Conservation (phyloP, 148 eudicot genomes). For the Fagopyrum tataricum region DNA sequence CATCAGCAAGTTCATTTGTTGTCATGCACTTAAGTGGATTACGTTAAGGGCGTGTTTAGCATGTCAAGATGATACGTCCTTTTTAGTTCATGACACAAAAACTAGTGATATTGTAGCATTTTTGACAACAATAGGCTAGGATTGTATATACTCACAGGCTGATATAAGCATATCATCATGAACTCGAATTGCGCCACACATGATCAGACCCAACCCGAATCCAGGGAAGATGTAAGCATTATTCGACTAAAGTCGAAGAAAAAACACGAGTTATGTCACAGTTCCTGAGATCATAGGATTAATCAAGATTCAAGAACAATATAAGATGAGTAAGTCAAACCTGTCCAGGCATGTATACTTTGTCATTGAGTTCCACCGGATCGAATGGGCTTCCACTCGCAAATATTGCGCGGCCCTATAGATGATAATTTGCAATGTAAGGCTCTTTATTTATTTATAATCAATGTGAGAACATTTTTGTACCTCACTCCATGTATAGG, state of each 20-base stretch:
- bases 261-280: not conserved
- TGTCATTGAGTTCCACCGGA: slow-evolving; percentile 41
- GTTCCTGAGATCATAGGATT: too few species aligned
- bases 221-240: slow-evolving; percentile 71
- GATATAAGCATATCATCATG: slow-evolving; percentile 56
- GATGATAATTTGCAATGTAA: too few species aligned
- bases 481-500: slow-evolving; percentile 60
- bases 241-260: slow-evolving; percentile 34
- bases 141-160: slow-evolving; percentile 35
- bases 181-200: slow-evolving; percentile 54
- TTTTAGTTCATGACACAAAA: too few species aligned
- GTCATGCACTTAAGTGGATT: too few species aligned
- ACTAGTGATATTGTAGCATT: too few species aligned
- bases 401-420: slow-evolving; percentile 51
- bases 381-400: slow-evolving; percentile 68
- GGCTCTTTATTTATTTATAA: too few species aligned
- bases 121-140: too few species aligned
- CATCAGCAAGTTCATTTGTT: too few species aligned
- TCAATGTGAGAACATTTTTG: not conserved
- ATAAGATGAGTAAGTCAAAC: slow-evolving; percentile 1
- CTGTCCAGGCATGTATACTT: slow-evolving; percentile 48
- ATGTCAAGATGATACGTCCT: too few species aligned
- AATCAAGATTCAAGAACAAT: too few species aligned
- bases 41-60: too few species aligned
- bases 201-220: slow-evolving; percentile 56